phyloP scores from a whole-genome alignment of 768 basidiomycete genomes.

The Candolleomyces eurysporus region DNA sequence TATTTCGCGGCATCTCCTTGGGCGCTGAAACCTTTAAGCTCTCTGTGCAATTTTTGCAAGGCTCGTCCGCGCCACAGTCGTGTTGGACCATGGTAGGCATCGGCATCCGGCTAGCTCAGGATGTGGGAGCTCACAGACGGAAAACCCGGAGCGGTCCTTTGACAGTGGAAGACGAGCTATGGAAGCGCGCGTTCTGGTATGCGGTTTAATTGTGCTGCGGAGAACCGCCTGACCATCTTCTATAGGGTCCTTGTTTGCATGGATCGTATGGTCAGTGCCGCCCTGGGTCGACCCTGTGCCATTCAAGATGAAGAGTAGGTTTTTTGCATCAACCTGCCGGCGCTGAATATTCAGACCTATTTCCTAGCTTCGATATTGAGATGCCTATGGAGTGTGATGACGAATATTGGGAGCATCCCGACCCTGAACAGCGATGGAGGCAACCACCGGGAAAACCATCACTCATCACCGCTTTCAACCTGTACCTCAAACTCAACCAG shows the following conservation, averaged over 20 bases:
- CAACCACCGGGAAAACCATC: conserved; percentile 69
- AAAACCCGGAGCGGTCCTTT: conserved; percentile 30
- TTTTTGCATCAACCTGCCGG: neutral
- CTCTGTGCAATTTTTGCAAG: conserved; percentile 52
- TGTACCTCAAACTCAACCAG: conserved; percentile 56
- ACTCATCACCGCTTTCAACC: conserved; percentile 52
- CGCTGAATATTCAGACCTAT: neutral
- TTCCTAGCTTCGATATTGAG: conserved; percentile 68
- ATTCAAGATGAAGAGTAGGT: conserved; percentile 79
- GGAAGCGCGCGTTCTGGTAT: conserved; percentile 71
- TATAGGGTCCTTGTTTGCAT: conserved; percentile 54
- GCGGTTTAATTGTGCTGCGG: neutral
- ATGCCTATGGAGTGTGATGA: conserved; percentile 64
- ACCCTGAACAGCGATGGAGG: conserved; percentile 58
- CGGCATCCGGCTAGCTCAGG: conserved; percentile 72
- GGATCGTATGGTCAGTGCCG: conserved; percentile 50
- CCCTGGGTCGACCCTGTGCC: conserved; percentile 71
- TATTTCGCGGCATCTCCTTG: neutral
- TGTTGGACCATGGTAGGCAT: conserved; percentile 72
- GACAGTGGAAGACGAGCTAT: conserved; percentile 65
- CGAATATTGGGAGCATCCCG: conserved; percentile 64
- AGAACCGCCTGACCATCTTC: neutral
- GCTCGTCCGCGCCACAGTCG: conserved; percentile 58
- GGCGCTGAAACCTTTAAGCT: conserved; percentile 32
- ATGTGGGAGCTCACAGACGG: conserved; percentile 70